Evolutionary conservation across 2,329 filamentous ascomycete genomes (phyloP), one percentile per base, ranked within the genome.

Genomic region (Epichloe scottii): DNA sequence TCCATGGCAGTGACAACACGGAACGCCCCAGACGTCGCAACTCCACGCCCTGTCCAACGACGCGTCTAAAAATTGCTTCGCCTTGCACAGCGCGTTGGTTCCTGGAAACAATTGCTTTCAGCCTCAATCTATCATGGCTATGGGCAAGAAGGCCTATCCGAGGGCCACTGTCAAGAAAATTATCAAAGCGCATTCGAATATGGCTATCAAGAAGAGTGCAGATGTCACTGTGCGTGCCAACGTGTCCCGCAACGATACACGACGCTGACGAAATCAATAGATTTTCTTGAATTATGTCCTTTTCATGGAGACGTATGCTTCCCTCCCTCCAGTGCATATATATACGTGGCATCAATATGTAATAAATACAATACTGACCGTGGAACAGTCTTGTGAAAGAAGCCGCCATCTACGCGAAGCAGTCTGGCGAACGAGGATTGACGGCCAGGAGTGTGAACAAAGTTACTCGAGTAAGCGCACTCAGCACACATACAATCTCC

Each of bases 111-210:
- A n/a, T n/a, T 5, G 15, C 35, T 33, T 10, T 19, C 39, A 23
- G 39, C 19, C 15, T 21, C 14, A 35, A 14, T 21, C 30, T 21
- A 43, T 14, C 39, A 68, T 69, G 66, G 65, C 63, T 3, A 59
- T 66, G 12, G 74, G 80, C 21, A 82, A 84, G 62, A 91, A 89
- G 59, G 74, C 87, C 14, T 95, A 95, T 62, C 89, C 89, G 11
- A 83, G 89, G 55, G 82, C 81, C 17, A 93, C 87, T 0, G 75
- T 95, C 59, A 93, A 89, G 68, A 90, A 89, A 67, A 91, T 94
- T 54, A 76, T 94, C 61, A 95, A 95, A 69, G 89, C 88, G 17
- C 89, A 95, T 66, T 85, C 88, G 8, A 85, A 87, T 56, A 82
- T 84, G 63, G 85, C 78, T 56, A 68, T 95, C 56, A 88, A 84